Evolutionary conservation across 129 eudicot genomes (phyloP).

Genomic region (carrot (Daucus carota)): DH1_v3.0 NC_030386.2:4378001-4378500

Average conservation of each 20-base stretch:
- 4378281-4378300: slow-evolving; percentile 32
- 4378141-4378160: background rate
- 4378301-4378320: slow-evolving; percentile 45
- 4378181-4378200: slow-evolving; percentile 24
- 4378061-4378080: slow-evolving; percentile 37
- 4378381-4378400: background rate
- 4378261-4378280: slow-evolving; percentile 22
- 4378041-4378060: slow-evolving; percentile 55
- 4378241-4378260: slow-evolving; percentile 50
- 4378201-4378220: slow-evolving; percentile 19
- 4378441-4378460: slow-evolving; percentile 34
- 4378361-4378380: background rate
- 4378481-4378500: slow-evolving; percentile 47
- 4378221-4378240: slow-evolving; percentile 32
- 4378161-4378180: background rate
- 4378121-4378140: slow-evolving; percentile 17
- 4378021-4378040: slow-evolving; percentile 59
- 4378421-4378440: slow-evolving; percentile 46
- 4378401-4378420: background rate
- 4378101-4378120: slow-evolving; percentile 33
- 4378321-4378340: slow-evolving; percentile 50
- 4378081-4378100: slow-evolving; percentile 44
- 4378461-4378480: slow-evolving; percentile 22
- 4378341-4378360: slow-evolving; percentile 5
- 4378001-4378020: slow-evolving; percentile 41